Base-by-base conservation (phyloP, 108 stramenopile genomes). In the Cyclotella distinguenda region DNA sequence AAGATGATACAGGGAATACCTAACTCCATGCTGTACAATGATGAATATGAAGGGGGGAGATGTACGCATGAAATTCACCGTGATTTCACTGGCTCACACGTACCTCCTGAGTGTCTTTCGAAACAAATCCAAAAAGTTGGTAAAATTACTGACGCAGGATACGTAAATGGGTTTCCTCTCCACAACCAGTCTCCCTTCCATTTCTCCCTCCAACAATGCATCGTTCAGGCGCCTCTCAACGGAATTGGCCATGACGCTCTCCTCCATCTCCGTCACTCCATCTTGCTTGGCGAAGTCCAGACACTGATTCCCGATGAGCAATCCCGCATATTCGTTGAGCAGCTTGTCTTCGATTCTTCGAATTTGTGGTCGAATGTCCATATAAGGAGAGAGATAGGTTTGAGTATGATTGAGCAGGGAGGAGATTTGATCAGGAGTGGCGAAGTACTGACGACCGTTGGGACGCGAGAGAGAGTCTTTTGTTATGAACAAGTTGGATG, bases 221-320 rank as follows among this genome's bases (percentile, higher is more conserved):
- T 94, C 93, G 69, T 89, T 90, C 68, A 90, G 70, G n/a, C 78
- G 83, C 40, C 85, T 76, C 68, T 90, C 93, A 4, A 90, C 86
- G 10, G 60, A 64, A 69, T 86, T 87, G 44, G 93, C 93, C 86
- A 86, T 82, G 52, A 86, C 64, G 30, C 86, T 52, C 63, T 94
- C 93, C 66, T 90, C 93, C 28, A 94, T 84, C 47, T 94, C 93
- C 0, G 89, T 94, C 6, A 90, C 79, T 2, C 93, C 93, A 70
- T 94, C 93, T 66, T 94, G 93, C 70, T 94, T 94, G 40, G 55
- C 54, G 76, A 90, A 94, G 65, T 94, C 93, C 7, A 90, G 22
- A 39, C 85, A 84, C 54, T 94, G 93, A 60, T 90, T 90, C 33
- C 88, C 93, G 51, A 94, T 81, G 46, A 91, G 64, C 36, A 81